These are phyloP conservation scores for Chaetoceros muelleri DNA, from an alignment of 108 stramenopile species.

Conservation along the genomic window DNA sequence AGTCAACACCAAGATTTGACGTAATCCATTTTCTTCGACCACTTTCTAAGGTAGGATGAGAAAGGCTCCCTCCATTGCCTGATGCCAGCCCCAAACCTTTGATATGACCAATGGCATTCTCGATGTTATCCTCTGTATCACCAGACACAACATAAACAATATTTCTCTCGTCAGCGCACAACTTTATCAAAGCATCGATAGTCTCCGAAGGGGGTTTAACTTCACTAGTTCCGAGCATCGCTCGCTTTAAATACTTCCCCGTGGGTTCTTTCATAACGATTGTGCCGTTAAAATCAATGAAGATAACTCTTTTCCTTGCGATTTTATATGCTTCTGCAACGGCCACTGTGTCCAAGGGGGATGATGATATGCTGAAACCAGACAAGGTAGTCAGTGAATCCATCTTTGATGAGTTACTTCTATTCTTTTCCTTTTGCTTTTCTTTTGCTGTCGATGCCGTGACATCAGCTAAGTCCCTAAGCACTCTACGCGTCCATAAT, in stretches of 20 bases:
- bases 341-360: conserved; percentile 38
- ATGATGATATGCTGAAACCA: conserved; percentile 18
- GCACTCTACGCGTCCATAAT: conserved; percentile 92
- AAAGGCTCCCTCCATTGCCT: conserved; percentile 87
- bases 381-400: conserved; percentile 6
- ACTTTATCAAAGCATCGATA: conserved; percentile 47
- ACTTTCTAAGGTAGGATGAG: conserved; percentile 33
- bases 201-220: conserved; percentile 68
- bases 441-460: conserved; percentile 11
- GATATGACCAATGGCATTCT: conserved; percentile 77
- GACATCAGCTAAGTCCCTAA: conserved; percentile 77
- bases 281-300: conserved; percentile 97
- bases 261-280: conserved; percentile 90
- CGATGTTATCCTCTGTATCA: conserved; percentile 71
- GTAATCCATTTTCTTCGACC: conserved; percentile 46
- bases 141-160: conserved; percentile 89
- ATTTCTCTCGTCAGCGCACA: conserved; percentile 79
- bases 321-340: conserved; percentile 60
- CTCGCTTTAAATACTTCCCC: conserved; percentile 95
- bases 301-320: conserved; percentile 77
- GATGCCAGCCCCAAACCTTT: conserved; percentile 84
- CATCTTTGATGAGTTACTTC: conserved; percentile 18
- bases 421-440: conserved; percentile 9
- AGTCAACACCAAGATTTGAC: conserved; percentile 88
- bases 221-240: conserved; percentile 84